Evolutionary conservation across 2,329 filamentous ascomycete species (phyloP).

Genomic region (Colletotrichum salicis): DNA sequence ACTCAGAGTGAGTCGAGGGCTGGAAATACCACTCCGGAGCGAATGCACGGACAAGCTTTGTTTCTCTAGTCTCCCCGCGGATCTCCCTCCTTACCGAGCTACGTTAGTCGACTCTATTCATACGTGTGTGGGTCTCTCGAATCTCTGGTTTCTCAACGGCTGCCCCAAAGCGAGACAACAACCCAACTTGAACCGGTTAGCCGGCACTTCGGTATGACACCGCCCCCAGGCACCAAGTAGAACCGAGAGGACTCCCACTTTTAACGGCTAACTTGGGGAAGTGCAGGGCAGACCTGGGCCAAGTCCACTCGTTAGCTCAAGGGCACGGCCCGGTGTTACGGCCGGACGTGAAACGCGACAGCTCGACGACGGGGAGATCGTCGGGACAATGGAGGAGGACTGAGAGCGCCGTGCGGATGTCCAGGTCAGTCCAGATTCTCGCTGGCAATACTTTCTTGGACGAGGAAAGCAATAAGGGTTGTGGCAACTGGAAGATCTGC

Average conservation of each 20-base stretch:
- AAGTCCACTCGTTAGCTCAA: background rate
- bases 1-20: background rate
- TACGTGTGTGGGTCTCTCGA: background rate
- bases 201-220: conserved; percentile 24
- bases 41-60: conserved; percentile 19
- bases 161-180: background rate
- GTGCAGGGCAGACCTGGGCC: background rate
- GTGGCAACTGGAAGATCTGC: background rate
- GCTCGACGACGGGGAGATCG: conserved; percentile 19
- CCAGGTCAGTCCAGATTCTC: background rate
- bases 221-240: background rate
- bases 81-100: background rate
- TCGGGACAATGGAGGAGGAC: conserved; percentile 23
- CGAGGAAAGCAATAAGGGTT: background rate
- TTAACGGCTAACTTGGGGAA: conserved; percentile 27
- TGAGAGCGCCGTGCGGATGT: conserved; percentile 11
- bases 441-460: background rate
- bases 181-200: conserved; percentile 7
- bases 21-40: no score
- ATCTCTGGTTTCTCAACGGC: background rate
- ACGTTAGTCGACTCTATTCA: conserved; percentile 4
- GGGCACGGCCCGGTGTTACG: conserved; percentile 31
- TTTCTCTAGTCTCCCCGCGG: background rate
- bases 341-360: conserved; percentile 31
- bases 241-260: background rate